These are phyloP conservation scores for Yarrowia yakushimensis DNA, from an alignment of 805 yeast genomes.

Conservation along the genomic window DNA sequence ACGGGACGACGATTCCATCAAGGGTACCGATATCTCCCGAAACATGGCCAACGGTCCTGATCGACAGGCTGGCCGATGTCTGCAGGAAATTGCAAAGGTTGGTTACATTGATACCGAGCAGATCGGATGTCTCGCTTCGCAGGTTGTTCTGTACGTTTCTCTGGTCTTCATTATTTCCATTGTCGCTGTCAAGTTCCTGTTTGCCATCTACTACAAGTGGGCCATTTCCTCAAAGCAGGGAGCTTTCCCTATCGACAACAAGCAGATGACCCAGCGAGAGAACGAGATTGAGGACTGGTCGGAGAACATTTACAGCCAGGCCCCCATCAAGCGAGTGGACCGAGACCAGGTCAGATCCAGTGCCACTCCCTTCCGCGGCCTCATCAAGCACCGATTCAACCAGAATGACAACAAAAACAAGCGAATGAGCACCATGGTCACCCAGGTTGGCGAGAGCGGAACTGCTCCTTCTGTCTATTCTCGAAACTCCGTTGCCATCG, in stretches of 20 bases:
- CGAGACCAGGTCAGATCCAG: slow-evolving; percentile 10
- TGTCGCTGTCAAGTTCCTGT: slow-evolving; percentile 68
- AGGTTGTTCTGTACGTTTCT: slow-evolving; percentile 75
- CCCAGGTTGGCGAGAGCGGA: slow-evolving; percentile 15
- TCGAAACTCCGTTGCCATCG: slow-evolving; percentile 17
- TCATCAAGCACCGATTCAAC: slow-evolving; percentile 11
- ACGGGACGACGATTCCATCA: slow-evolving; percentile 49
- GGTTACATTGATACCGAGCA: slow-evolving; percentile 87
- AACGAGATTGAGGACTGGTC: slow-evolving; percentile 83
- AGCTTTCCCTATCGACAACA: slow-evolving; percentile 57
- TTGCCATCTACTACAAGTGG: slow-evolving; percentile 92
- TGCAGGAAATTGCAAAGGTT: slow-evolving; percentile 79
- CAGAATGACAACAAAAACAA: neutral
- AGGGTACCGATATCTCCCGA: slow-evolving; percentile 81
- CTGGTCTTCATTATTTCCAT: slow-evolving; percentile 80
- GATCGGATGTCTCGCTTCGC: slow-evolving; percentile 90
- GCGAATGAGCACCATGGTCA: slow-evolving; percentile 24
- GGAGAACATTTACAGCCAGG: slow-evolving; percentile 49
- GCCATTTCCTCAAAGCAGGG: slow-evolving; percentile 75
- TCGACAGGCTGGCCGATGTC: slow-evolving; percentile 72
- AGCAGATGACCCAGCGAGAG: slow-evolving; percentile 57
- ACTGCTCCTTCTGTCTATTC: slow-evolving; percentile 14
- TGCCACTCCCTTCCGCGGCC: slow-evolving; percentile 15
- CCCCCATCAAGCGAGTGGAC: slow-evolving; percentile 35
- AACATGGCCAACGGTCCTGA: slow-evolving; percentile 62